Conservation (phyloP, 768 basidiomycete genomes). For the Crepidotus variabilis region DNA sequence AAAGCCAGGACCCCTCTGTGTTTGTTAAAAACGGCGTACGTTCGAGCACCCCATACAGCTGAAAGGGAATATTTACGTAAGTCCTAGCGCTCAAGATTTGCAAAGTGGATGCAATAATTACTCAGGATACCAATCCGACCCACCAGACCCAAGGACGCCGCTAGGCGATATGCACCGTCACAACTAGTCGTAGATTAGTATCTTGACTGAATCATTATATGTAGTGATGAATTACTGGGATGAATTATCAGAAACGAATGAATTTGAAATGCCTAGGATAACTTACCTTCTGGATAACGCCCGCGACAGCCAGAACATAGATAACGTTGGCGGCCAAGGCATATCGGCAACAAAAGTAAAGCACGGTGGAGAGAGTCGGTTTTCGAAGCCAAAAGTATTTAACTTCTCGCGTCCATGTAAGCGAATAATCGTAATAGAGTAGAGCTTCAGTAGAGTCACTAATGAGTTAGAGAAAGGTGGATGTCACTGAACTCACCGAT, state of each 20-base stretch:
- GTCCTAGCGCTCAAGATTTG: not conserved
- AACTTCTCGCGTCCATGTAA: not conserved
- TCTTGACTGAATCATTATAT: not conserved
- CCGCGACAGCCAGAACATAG: not conserved
- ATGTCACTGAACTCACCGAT: not conserved
- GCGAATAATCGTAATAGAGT: not conserved
- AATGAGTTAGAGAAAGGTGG: not conserved
- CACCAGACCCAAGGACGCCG: not conserved
- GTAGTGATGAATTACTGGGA: not conserved
- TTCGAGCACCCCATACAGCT: not conserved
- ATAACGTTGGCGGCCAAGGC: not conserved
- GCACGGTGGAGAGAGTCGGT: not conserved
- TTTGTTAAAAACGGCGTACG: not conserved
- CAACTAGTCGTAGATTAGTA: not conserved
- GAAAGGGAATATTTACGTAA: not conserved
- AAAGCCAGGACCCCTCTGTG: not conserved
- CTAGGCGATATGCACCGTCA: not conserved
- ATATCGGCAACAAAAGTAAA: not conserved
- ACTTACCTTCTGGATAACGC: not conserved
- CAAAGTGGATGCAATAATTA: not conserved
- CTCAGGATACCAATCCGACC: not conserved
- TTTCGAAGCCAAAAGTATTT: not conserved
- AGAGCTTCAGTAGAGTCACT: not conserved
- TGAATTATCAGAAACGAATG: not conserved
- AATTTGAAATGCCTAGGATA: not conserved